Percentiles rank a stretch among this genome's conserved stretches.
Conservation (phyloP, 2,329 filamentous ascomycete genomes). For the Aspergillus sp. region DNA sequence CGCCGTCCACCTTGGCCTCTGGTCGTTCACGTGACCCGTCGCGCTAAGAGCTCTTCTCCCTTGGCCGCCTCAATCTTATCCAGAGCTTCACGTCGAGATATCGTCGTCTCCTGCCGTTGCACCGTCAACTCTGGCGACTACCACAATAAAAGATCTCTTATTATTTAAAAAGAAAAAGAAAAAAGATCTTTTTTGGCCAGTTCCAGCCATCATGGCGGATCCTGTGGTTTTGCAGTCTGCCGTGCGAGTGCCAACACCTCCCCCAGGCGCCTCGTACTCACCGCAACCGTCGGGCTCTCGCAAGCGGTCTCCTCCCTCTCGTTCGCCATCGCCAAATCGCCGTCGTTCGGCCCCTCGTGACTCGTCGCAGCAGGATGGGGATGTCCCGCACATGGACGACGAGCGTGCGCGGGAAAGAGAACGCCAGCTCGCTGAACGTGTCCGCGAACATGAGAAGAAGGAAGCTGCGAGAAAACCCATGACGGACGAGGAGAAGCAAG, state of each 20-base stretch:
- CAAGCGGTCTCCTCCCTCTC: conserved; percentile 50
- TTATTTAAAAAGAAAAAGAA: conserved; percentile 2
- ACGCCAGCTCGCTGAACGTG: conserved; percentile 45
- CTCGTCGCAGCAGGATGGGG: conserved; percentile 24
- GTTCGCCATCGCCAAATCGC: conserved; percentile 46
- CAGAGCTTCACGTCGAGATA: conserved; percentile 1
- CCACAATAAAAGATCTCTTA: too few species aligned
- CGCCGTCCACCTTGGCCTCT: conserved; percentile 13
- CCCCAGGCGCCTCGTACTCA: conserved; percentile 41
- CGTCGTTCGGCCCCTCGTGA: conserved; percentile 40
- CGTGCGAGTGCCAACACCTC: conserved; percentile 52
- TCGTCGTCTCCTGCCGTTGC: background rate
- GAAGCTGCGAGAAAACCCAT: conserved; percentile 45
- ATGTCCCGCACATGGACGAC: conserved; percentile 44
- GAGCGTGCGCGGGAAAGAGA: conserved; percentile 44
- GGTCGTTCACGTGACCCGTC: conserved; percentile 8
- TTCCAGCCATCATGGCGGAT: conserved; percentile 32
- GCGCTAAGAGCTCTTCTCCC: conserved; percentile 14
- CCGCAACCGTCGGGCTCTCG: conserved; percentile 43
- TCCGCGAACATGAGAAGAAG: conserved; percentile 45
- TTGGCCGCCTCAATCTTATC: conserved; percentile 14
- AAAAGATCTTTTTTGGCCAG: conserved; percentile 1
- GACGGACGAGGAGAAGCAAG: conserved; percentile 76
- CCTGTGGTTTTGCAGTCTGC: conserved; percentile 46
- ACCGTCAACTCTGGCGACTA: background rate